phyloP scores from a whole-genome alignment of 2,329 filamentous ascomycete species.

The Dactylellina sp. region DNA sequence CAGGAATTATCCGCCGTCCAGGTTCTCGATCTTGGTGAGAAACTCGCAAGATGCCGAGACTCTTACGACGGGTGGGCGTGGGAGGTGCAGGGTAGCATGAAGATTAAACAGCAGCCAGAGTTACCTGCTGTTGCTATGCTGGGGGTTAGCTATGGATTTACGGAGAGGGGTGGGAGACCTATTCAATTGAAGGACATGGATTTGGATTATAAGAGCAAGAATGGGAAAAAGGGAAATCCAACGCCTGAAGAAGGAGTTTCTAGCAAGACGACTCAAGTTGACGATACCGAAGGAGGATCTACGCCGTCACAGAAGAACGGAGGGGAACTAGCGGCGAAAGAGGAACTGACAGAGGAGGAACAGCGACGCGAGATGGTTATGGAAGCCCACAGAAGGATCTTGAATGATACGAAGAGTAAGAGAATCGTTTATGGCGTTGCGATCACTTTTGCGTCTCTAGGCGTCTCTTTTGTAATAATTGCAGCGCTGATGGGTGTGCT shows the following conservation, averaged over 20 bases:
- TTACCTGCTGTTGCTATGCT: conserved; percentile 39
- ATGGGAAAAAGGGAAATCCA: conserved; percentile 13
- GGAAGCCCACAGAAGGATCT: conserved; percentile 28
- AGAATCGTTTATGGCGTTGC: conserved; percentile 31
- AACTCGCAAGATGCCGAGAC: conserved; percentile 29
- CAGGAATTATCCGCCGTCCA: conserved; percentile 31
- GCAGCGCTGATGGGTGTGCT: conserved; percentile 14
- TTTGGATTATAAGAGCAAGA: conserved; percentile 40
- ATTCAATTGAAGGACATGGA: conserved; percentile 31
- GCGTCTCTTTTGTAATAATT: conserved; percentile 22
- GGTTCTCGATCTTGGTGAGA: conserved; percentile 35
- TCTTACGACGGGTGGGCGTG: conserved; percentile 32
- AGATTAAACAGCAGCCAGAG: conserved; percentile 39
- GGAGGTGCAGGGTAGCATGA: conserved; percentile 32
- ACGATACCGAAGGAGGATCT: neutral
- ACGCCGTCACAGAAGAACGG: neutral
- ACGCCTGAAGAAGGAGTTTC: conserved; percentile 25
- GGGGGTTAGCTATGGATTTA: conserved; percentile 4
- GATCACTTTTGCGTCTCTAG: conserved; percentile 12
- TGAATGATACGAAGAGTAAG: conserved; percentile 43
- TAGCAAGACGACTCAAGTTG: neutral
- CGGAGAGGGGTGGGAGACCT: neutral
- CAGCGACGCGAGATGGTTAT: conserved; percentile 23
- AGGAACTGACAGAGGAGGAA: neutral
- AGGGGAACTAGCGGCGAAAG: neutral